These are phyloP conservation scores for Dioscorea dumetorum DNA, from an alignment of 106 monocot species.

Conservation along the genomic window DNA sequence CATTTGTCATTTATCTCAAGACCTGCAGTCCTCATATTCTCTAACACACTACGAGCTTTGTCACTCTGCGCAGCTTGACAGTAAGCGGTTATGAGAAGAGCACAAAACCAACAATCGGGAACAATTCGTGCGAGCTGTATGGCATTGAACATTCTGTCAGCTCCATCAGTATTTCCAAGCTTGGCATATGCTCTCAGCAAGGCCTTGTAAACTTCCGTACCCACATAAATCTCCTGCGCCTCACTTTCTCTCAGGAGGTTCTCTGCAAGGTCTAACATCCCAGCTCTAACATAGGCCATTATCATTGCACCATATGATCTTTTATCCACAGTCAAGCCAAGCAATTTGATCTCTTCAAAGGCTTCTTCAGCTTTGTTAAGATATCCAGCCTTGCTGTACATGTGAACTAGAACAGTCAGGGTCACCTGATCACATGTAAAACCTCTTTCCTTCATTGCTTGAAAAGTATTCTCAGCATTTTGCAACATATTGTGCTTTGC, in stretches of 20 bases:
- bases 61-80: slow-evolving; percentile 36
- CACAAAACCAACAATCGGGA: slow-evolving; percentile 67
- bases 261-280: slow-evolving; percentile 56
- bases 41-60: slow-evolving; percentile 47
- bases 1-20: slow-evolving; percentile 64
- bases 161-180: slow-evolving; percentile 54
- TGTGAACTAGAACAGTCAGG: slow-evolving; percentile 68
- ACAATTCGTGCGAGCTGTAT: slow-evolving; percentile 79
- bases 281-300: slow-evolving; percentile 82
- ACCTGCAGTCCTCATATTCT: slow-evolving; percentile 71
- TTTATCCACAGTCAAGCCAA: slow-evolving; percentile 46
- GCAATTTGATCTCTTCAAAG: slow-evolving; percentile 68
- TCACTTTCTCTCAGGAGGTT: slow-evolving; percentile 60
- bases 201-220: slow-evolving; percentile 91
- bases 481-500: slow-evolving; percentile 44
- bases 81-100: slow-evolving; percentile 88
- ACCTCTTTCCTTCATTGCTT: slow-evolving; percentile 66
- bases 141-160: slow-evolving; percentile 70
- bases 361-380: slow-evolving; percentile 49
- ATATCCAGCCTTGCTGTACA: slow-evolving; percentile 85
- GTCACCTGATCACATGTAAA: slow-evolving; percentile 73
- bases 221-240: slow-evolving; percentile 36
- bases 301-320: slow-evolving; percentile 85
- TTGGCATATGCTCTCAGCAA: slow-evolving; percentile 68
- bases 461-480: slow-evolving; percentile 54